A percentile compares a stretch with the other conserved stretches of the same genome.
Evolutionary conservation across 2,329 filamentous ascomycete genomes (phyloP).

Genomic region (Apiospora arundinis): DNA sequence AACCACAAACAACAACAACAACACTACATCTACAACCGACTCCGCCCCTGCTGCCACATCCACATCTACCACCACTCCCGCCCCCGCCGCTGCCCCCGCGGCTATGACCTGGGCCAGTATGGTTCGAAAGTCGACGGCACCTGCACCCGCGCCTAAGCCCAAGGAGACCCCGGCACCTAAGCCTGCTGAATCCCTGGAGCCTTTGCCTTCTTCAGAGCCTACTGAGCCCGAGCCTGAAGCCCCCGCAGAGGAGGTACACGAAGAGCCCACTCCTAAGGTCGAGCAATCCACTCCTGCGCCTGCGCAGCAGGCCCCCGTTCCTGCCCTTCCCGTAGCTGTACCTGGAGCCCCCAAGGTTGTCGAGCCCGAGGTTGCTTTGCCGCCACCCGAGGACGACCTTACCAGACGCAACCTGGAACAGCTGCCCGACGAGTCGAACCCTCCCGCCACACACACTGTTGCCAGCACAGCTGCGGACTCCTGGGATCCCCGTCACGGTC

Average conservation of each 20-base stretch:
- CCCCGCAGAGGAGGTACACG: constrained; percentile 30
- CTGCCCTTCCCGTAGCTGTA: constrained; percentile 32
- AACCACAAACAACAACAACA: constrained; percentile 35
- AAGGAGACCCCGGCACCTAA: constrained; percentile 56
- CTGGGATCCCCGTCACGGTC: constrained; percentile 71
- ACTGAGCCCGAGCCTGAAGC: constrained; percentile 47
- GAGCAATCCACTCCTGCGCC: constrained; percentile 22
- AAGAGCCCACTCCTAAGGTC: constrained; percentile 4
- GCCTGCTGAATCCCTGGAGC: constrained; percentile 53
- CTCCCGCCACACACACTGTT: constrained; percentile 79
- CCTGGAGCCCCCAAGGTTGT: constrained; percentile 47
- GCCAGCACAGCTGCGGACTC: constrained; percentile 91
- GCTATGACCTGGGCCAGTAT: constrained; percentile 78
- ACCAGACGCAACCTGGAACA: constrained; percentile 94
- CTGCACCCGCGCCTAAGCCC: constrained; percentile 60
- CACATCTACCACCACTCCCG: constrained; percentile 32
- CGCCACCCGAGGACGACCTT: constrained; percentile 79
- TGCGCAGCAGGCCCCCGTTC: constrained; percentile 28
- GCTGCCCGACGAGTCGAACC: constrained; percentile 80
- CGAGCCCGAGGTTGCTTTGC: constrained; percentile 62
- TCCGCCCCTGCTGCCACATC: constrained; percentile 45
- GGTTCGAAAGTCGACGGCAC: constrained; percentile 65
- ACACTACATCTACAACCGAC: constrained; percentile 46
- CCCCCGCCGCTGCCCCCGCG: constrained; percentile 34
- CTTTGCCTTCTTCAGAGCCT: constrained; percentile 45